A percentile compares a stretch with the other conserved stretches of the same genome.
Conservation (phyloP, 2,329 filamentous ascomycete species). For the Talaromyces verruculosus region DNA sequence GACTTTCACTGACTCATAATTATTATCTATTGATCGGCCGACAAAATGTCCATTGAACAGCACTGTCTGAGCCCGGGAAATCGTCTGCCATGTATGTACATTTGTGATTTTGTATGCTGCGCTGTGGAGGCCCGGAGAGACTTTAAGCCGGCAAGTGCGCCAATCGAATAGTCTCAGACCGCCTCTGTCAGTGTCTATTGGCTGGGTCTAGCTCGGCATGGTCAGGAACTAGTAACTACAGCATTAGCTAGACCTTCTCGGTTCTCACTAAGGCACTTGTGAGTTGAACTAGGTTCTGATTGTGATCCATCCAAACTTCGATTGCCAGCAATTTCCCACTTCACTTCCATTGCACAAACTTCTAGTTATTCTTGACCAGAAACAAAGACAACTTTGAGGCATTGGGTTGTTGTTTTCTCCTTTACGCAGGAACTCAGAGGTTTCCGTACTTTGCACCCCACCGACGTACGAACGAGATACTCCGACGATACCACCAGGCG, state of each 20-base stretch:
- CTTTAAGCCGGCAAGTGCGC: neutral
- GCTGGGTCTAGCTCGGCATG: neutral
- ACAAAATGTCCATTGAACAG: neutral
- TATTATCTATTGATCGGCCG: neutral
- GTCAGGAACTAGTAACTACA: neutral
- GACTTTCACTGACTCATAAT: neutral
- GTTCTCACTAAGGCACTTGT: neutral
- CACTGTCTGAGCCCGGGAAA: neutral
- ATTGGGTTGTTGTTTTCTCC: neutral
- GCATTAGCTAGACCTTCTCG: neutral
- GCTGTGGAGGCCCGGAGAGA: constrained; percentile 1
- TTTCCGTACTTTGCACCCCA: neutral
- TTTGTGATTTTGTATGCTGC: neutral
- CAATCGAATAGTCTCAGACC: neutral
- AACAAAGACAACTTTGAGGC: too few relatives aligned
- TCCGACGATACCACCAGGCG: neutral
- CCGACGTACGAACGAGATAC: neutral
- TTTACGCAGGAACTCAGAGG: neutral
- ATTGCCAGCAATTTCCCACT: neutral
- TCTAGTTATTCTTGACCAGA: neutral
- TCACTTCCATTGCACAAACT: neutral
- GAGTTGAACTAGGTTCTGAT: neutral
- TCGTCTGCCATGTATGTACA: neutral
- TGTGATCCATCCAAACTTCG: neutral
- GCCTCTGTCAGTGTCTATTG: neutral